Base-by-base conservation (phyloP, 2,329 filamentous ascomycete genomes). In the Alternaria triticina region DNA sequence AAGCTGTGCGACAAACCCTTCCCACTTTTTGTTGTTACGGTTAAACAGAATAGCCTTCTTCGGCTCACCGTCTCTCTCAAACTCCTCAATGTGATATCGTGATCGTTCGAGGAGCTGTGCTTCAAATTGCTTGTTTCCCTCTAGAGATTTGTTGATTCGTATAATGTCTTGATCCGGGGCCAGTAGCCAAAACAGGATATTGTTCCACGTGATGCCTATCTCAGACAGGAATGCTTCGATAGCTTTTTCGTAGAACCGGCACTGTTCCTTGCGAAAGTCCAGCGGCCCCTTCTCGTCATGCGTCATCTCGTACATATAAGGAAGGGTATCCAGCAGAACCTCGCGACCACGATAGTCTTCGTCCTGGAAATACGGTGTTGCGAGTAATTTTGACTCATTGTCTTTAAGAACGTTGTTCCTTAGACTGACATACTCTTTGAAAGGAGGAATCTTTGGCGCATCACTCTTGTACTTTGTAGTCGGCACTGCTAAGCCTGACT, bases 381-480 rank as follows among this genome's bases (percentile, higher is more conserved):
- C 76, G n/a, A 81, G 74, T n/a, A 84, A 59, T 23, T 74, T 80
- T 2, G 70, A 77, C 30, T 79, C 74, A 54, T 84, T 84, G 13
- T 78, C 75, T 5, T 79, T 76, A 0, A 84, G 77, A 4, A 84
- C 70, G 58, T 81, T 84, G 43, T 77, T 67, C 52, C 75, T 78
- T 46, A 84, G 70, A 43, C 72, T 77, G n/a, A 82, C 78, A 62
- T 81, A 83, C 60, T 82, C 80, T 3, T 74, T 77, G 66, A 82
- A 83, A 10, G 61, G 62, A 3, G 82, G 82, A 22, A 82, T 64
- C 2, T 57, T 28, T 12, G 71, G 51, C 33, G 65, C 65, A 13
- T 62, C 63, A 5, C 69, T 64, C 22, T 55, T 64, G 57, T 71
- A 74, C 20, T 33, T 62, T 22, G 68, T 78, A 10, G 40, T 60